Base-by-base conservation (phyloP, 2,329 filamentous ascomycete genomes). In the Zopfia rhizophila region DNA sequence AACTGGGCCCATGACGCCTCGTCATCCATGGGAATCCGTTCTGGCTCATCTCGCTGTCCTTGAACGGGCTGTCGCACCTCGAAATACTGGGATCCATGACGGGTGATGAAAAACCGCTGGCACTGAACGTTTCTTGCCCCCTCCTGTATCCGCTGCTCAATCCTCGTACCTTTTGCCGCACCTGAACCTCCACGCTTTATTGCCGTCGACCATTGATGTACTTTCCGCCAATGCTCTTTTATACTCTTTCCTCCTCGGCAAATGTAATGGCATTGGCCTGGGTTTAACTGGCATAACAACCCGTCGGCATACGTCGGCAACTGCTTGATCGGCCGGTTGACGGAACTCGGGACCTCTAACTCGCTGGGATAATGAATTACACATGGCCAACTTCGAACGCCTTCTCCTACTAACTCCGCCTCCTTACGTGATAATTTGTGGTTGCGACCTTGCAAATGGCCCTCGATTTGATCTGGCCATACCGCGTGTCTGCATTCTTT, bases 61-160 rank as follows among this genome's bases (percentile, higher is more conserved):
- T 24, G 6, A 12, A 16, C 18, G 16, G 44, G 32, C 13, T 38
- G 18, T 19, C 41, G 21, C 7, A 53, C 53, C 37, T 56, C 21
- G 22, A 53, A 46, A 44, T 51, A 50, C 47, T 43, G 33, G 28
- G 43, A 56, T 11, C 42, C 28, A 14, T 18, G 21, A 30, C 48
- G 27, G 18, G 37, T 16, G 24, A 37, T 27, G 24, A 51, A 47
- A 4, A 51, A 35, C 18, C 33, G 38, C 43, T 47, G 28, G 37
- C 27, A 51, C 38, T 43, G 11, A 2, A 56, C 31, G 7, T 1
- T 11, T n/a, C 36, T 40, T 51, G 23, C 31, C 48, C 13, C 8
- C 32, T 19, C 16, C 33, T 35, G n/a, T 36, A 43, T 32, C 33
- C 6, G 38, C 27, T n/a, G 5, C 21, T 38, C 28, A 10, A 14